A percentile compares a stretch with the other conserved stretches of the same genome.
Evolutionary conservation across 176 grass and related monocot species (phyloP).

Genomic region (Pharus latifolius): DNA sequence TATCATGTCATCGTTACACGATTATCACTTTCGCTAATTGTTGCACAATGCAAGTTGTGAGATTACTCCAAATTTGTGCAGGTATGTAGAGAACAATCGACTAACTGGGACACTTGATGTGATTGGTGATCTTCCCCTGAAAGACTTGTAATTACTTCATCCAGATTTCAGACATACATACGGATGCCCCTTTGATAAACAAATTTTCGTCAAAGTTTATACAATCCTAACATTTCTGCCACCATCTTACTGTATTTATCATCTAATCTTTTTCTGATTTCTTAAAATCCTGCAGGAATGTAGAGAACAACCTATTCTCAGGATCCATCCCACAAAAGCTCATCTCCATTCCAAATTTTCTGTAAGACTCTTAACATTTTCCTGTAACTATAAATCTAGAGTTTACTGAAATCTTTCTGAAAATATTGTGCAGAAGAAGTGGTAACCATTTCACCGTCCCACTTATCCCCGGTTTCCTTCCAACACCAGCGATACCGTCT

Average conservation of each 20-base stretch:
- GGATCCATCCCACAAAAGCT: slow-evolving; percentile 46
- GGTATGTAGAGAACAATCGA: slow-evolving; percentile 48
- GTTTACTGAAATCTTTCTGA: neutral
- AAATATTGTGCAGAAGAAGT: slow-evolving; percentile 23
- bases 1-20: neutral
- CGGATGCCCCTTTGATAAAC: neutral
- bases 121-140: slow-evolving; percentile 39
- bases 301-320: slow-evolving; percentile 55
- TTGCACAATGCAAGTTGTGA: neutral
- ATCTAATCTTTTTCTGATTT: neutral
- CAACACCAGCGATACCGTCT: neutral
- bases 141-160: slow-evolving; percentile 44
- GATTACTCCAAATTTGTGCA: slow-evolving; percentile 7
- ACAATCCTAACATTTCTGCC: neutral
- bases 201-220: no score
- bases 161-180: no score
- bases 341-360: slow-evolving; percentile 36
- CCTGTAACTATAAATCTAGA: neutral
- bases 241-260: neutral
- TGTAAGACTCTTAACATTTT: slow-evolving; percentile 20
- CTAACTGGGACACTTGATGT: slow-evolving; percentile 43
- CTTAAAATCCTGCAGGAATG: slow-evolving; percentile 27
- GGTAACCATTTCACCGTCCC: slow-evolving; percentile 38
- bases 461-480: neutral
- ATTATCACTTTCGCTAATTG: neutral